Percentiles rank a stretch among this genome's conserved stretches.
Evolutionary conservation across 2,329 filamentous ascomycete species (phyloP).

Genomic region (Ascocoryne sarcoides): DNA sequence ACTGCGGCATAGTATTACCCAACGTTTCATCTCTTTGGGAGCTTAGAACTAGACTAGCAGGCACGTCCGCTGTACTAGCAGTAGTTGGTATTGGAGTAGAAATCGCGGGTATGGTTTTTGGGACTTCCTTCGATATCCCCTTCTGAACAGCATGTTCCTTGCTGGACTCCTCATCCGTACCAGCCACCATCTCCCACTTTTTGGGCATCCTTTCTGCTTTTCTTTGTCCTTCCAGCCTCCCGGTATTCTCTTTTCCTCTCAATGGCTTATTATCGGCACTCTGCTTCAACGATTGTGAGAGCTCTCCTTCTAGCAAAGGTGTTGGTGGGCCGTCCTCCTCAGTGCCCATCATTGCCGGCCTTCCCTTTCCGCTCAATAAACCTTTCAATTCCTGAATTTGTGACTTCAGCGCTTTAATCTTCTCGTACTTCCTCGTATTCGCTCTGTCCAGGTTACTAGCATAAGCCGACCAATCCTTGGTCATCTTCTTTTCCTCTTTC

Average conservation of each 20-base stretch:
- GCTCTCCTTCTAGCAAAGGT: background rate
- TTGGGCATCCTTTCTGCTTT: too few relatives aligned
- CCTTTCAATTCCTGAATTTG: conserved; percentile 9
- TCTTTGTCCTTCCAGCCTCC: too few relatives aligned
- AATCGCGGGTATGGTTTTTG: too few relatives aligned
- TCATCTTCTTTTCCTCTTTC: conserved; percentile 10
- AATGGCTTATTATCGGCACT: too few relatives aligned
- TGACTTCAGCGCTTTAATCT: conserved; percentile 13
- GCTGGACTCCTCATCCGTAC: too few relatives aligned
- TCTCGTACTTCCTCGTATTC: conserved; percentile 11
- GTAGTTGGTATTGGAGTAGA: background rate
- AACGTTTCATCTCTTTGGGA: background rate
- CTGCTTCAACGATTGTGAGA: too few relatives aligned
- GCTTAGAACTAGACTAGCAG: background rate
- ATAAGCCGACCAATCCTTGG: conserved; percentile 8
- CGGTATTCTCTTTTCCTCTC: too few relatives aligned
- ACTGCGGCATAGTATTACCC: too few relatives aligned
- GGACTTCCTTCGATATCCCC: too few relatives aligned
- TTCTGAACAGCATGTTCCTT: too few relatives aligned
- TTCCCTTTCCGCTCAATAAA: background rate
- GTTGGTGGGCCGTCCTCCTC: background rate
- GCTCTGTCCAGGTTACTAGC: conserved; percentile 4
- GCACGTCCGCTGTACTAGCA: background rate
- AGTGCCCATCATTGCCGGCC: background rate
- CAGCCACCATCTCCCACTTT: too few relatives aligned